phyloP scores from a whole-genome alignment of 192 early-diverging fungal species.

The Mortierella alpina region DNA sequence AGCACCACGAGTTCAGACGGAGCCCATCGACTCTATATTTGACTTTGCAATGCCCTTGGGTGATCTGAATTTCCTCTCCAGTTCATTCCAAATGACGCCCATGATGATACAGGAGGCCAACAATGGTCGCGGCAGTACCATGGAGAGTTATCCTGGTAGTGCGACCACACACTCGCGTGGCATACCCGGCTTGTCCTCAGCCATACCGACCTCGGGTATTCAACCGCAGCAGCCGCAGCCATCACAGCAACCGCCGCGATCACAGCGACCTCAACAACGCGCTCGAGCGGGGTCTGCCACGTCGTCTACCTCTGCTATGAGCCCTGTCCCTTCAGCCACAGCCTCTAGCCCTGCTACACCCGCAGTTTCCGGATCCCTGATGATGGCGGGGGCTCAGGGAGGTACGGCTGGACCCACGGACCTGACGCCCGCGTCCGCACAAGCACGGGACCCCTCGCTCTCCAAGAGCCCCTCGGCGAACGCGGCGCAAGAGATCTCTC shows the following conservation, averaged over 20 bases:
- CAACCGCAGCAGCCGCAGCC: neutral
- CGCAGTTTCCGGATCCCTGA: neutral
- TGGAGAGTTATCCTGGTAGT: neutral
- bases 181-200: neutral
- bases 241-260: neutral
- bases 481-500: conserved; percentile 26
- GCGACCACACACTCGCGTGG: neutral
- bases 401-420: neutral
- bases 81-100: conserved; percentile 46
- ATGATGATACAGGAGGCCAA: conserved; percentile 25
- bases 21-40: conserved; percentile 36
- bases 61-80: conserved; percentile 44
- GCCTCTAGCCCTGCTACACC: conserved; percentile 1
- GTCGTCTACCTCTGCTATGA: neutral
- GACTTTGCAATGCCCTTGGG: conserved; percentile 49
- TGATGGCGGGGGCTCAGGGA: neutral
- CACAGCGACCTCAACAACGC: neutral
- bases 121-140: neutral
- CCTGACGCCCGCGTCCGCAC: neutral
- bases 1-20: conserved; percentile 8
- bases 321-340: neutral
- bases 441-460: neutral
- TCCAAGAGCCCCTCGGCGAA: conserved; percentile 22
- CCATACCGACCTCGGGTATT: too few species aligned
- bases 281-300: neutral